phyloP scores from a whole-genome alignment of 75 land plant genomes.

The Pinus albicaulis region DNA sequence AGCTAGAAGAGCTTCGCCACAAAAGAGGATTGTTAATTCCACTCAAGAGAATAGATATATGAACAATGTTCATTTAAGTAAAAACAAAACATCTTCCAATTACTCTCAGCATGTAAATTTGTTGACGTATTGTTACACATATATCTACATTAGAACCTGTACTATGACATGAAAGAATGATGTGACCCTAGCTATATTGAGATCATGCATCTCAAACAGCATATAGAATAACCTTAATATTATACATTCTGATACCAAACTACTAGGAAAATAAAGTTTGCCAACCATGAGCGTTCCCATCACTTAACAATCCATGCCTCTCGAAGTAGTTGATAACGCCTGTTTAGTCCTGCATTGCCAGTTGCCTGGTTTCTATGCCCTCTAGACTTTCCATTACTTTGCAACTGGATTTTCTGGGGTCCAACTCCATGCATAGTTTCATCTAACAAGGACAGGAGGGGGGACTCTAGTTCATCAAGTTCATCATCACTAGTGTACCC shows the following conservation, averaged over 20 bases:
- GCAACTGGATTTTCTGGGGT: slow-evolving; percentile 1
- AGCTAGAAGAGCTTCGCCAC: not conserved
- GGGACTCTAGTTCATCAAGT: slow-evolving; percentile 70
- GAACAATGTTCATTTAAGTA: not conserved
- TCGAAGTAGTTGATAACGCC: slow-evolving; percentile 65
- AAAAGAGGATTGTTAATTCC: not conserved
- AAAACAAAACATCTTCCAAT: not conserved
- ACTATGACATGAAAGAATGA: slow-evolving; percentile 5
- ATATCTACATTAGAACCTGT: slow-evolving; percentile 8
- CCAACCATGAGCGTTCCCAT: not conserved
- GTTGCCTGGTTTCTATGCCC: slow-evolving; percentile 3
- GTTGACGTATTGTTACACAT: not conserved
- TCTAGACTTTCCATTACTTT: slow-evolving; percentile 16
- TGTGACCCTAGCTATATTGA: not conserved
- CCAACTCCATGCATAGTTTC: slow-evolving; percentile 18
- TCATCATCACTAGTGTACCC: slow-evolving; percentile 97
- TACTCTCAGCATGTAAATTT: not conserved
- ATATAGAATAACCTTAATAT: not conserved
- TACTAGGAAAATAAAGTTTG: not conserved
- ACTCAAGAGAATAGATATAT: not conserved
- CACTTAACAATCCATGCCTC: slow-evolving; percentile 63
- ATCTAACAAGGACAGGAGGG: slow-evolving; percentile 56
- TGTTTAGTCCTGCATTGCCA: slow-evolving; percentile 17
- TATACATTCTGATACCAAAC: slow-evolving; percentile 1
- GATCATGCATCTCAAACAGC: not conserved